These are phyloP conservation scores for Mortierella sp. DNA, from an alignment of 371 early-diverging fungal genomes.

Conservation along the genomic window DNA sequence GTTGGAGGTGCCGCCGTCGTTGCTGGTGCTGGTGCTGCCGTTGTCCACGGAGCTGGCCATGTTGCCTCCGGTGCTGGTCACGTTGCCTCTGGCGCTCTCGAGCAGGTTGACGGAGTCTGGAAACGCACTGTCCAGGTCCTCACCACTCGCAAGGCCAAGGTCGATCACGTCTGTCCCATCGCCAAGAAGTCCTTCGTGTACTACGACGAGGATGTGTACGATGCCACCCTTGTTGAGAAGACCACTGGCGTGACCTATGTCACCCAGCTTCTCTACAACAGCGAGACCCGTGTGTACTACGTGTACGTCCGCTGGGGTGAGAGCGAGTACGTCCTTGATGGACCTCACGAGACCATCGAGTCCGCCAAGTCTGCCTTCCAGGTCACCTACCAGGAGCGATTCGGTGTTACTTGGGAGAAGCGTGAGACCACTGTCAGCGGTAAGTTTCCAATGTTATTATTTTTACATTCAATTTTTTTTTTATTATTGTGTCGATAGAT, in stretches of 20 bases:
- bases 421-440: slow-evolving; percentile 12
- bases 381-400: slow-evolving; percentile 2
- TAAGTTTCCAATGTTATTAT: neutral
- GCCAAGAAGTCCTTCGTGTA: slow-evolving; percentile 13
- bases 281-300: slow-evolving; percentile 9
- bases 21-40: neutral
- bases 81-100: slow-evolving; percentile 10
- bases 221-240: slow-evolving; percentile 7
- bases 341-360: slow-evolving; percentile 30
- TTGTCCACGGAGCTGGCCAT: neutral
- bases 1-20: slow-evolving; percentile 7
- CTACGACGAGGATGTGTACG: slow-evolving; percentile 12
- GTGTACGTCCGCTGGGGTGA: slow-evolving; percentile 15
- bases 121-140: slow-evolving; percentile 10
- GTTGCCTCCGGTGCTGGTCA: slow-evolving; percentile 8
- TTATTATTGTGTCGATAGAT: neutral
- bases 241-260: slow-evolving; percentile 8
- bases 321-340: slow-evolving; percentile 16
- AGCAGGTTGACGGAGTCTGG: slow-evolving; percentile 23
- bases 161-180: slow-evolving; percentile 3
- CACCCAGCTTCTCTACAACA: slow-evolving; percentile 10
- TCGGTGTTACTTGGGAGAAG: slow-evolving; percentile 5
- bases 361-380: slow-evolving; percentile 20
- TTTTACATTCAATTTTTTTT: too few relatives aligned
- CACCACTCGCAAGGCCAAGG: slow-evolving; percentile 15